These are phyloP conservation scores for Plectosphaerella plurivora DNA, from an alignment of 2,329 filamentous ascomycete species.

Conservation along the genomic window DNA sequence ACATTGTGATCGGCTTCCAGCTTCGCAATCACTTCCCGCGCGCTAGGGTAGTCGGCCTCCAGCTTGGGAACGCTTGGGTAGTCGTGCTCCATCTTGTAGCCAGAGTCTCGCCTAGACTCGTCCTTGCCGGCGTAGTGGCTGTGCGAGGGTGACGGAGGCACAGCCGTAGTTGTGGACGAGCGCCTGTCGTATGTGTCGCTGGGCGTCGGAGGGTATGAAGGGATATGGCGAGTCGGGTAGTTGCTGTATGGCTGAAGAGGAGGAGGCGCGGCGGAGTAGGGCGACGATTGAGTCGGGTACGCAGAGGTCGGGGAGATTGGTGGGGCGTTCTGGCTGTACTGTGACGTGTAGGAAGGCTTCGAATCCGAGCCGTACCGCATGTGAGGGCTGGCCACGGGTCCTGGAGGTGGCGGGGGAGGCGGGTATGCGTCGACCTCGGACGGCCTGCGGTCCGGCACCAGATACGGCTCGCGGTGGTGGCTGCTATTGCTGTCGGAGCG, in stretches of 20 bases:
- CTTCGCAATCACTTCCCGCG: background rate
- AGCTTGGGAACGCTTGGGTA: background rate
- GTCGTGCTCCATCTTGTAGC: slow-evolving; percentile 8
- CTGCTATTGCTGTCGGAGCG: slow-evolving; percentile 59
- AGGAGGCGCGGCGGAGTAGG: slow-evolving; percentile 28
- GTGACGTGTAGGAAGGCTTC: slow-evolving; percentile 31
- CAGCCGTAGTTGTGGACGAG: slow-evolving; percentile 25
- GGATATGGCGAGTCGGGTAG: slow-evolving; percentile 21
- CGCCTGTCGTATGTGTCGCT: slow-evolving; percentile 33
- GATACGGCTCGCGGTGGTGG: slow-evolving; percentile 39
- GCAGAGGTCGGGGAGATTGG: slow-evolving; percentile 27
- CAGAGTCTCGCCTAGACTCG: slow-evolving; percentile 4
- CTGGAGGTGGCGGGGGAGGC: slow-evolving; percentile 28
- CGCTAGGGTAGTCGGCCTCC: background rate
- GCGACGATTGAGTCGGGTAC: slow-evolving; percentile 30
- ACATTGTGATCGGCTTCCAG: background rate
- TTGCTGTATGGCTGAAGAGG: slow-evolving; percentile 19
- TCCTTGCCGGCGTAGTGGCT: slow-evolving; percentile 10
- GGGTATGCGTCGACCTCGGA: slow-evolving; percentile 41
- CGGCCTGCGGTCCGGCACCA: slow-evolving; percentile 33
- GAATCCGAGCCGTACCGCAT: slow-evolving; percentile 32
- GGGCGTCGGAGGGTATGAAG: slow-evolving; percentile 23
- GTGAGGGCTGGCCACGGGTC: slow-evolving; percentile 14
- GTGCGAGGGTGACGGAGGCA: slow-evolving; percentile 31
- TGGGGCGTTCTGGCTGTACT: slow-evolving; percentile 21